phyloP scores from a whole-genome alignment of 257 asterid genomes.

The Nicotiana knightiana region DNA sequence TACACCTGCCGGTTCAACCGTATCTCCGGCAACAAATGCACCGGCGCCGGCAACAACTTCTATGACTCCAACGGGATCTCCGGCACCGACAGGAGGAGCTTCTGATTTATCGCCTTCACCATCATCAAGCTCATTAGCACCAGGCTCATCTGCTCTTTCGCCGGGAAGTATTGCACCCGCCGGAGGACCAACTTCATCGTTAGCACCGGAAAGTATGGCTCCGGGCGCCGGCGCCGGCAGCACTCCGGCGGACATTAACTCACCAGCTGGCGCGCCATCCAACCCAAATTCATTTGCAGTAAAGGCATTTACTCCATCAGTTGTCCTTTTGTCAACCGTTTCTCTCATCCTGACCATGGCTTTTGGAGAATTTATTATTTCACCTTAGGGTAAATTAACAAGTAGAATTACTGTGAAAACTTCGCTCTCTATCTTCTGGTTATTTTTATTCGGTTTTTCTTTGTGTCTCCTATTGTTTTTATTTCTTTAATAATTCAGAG shows the following conservation, averaged over 20 bases:
- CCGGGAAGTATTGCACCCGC: conserved; percentile 14
- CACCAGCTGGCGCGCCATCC: conserved; percentile 22
- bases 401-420: not conserved
- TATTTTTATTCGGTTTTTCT: not conserved
- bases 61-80: not conserved
- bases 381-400: conserved; percentile 9
- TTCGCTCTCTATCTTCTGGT: not conserved
- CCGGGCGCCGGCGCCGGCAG: conserved; percentile 2
- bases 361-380: conserved; percentile 19
- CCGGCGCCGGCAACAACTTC: not conserved
- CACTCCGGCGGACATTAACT: conserved; percentile 18
- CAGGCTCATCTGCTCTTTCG: not conserved
- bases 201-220: conserved; percentile 1
- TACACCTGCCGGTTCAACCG: not conserved
- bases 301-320: conserved; percentile 25
- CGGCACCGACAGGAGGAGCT: not conserved
- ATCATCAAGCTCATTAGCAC: not conserved
- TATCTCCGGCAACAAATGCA: not conserved
- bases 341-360: conserved; percentile 20
- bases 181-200: not conserved
- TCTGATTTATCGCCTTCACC: not conserved
- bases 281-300: conserved; percentile 29
- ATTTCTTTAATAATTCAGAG: not conserved
- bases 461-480: not conserved
- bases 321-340: conserved; percentile 25